Percentiles rank a stretch among this genome's conserved stretches.
Conservation (phyloP, 2,329 filamentous ascomycete species). For the Exophiala oligosperma region DNA sequence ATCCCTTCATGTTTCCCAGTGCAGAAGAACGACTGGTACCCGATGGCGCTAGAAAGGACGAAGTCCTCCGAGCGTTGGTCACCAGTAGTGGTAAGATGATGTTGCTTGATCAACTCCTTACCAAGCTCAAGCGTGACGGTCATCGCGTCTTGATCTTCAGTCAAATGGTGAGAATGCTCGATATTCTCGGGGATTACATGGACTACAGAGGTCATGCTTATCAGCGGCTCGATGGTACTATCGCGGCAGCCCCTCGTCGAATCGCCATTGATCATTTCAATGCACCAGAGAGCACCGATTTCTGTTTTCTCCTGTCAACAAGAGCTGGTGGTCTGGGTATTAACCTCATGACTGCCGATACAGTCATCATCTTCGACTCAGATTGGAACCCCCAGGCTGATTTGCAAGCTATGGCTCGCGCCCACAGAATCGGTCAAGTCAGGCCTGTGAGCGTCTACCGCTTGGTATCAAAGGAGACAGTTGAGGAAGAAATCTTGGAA, state of each 20-base stretch:
- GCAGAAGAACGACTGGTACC: constrained; percentile 86
- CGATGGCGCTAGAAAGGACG: constrained; percentile 78
- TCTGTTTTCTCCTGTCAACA: constrained; percentile 93
- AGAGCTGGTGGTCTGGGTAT: constrained; percentile 96
- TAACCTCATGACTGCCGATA: constrained; percentile 98
- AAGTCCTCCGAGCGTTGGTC: constrained; percentile 87
- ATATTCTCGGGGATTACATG: constrained; percentile 92
- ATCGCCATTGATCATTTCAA: constrained; percentile 99
- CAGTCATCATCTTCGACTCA: constrained; percentile 95
- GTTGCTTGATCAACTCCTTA: constrained; percentile 91
- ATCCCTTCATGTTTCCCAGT: constrained; percentile 95
- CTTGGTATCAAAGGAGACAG: constrained; percentile 94
- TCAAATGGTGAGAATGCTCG: constrained; percentile 99
- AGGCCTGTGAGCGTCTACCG: constrained; percentile 95
- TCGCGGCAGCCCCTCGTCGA: constrained; percentile 80
- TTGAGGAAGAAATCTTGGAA: constrained; percentile 96
- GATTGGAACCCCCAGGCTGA: constrained; percentile 99
- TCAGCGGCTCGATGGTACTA: constrained; percentile 92
- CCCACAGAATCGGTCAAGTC: constrained; percentile 96
- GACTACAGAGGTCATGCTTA: constrained; percentile 92
- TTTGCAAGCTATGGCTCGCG: constrained; percentile 96
- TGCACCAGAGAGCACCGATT: constrained; percentile 91
- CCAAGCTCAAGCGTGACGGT: constrained; percentile 88
- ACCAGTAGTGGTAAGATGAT: constrained; percentile 99
- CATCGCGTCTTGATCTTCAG: constrained; percentile 98